These are phyloP conservation scores for Mycosphaerelloides madeirae DNA, from an alignment of 2,329 filamentous ascomycete genomes.

Conservation along the genomic window DNA sequence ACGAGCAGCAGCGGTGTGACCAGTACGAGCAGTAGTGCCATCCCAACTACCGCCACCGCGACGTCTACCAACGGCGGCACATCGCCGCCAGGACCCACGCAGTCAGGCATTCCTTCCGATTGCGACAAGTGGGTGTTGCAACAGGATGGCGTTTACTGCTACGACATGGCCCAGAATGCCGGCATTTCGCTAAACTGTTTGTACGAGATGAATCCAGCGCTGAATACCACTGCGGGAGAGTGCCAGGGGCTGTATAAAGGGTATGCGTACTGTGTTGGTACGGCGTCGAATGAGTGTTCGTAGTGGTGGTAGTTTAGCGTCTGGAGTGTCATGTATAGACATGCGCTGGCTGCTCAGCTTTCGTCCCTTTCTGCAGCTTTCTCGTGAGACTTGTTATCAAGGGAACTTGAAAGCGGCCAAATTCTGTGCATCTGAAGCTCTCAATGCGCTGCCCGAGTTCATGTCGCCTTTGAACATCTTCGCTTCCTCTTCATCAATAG, in stretches of 20 bases:
- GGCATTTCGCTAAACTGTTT: not conserved
- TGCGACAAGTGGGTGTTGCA: not conserved
- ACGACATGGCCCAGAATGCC: not conserved
- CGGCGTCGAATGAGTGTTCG: no score
- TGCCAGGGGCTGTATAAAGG: not conserved
- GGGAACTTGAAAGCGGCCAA: no score
- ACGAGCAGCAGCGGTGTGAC: no score
- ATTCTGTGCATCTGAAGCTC: not conserved
- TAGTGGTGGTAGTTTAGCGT: no score
- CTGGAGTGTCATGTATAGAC: no score
- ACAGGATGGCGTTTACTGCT: not conserved
- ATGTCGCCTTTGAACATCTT: not conserved
- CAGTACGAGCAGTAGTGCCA: no score
- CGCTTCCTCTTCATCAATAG: slow-evolving; percentile 3
- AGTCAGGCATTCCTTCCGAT: not conserved
- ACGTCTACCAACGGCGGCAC: not conserved
- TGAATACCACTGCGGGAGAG: not conserved
- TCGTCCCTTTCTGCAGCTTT: no score
- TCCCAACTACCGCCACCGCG: not conserved
- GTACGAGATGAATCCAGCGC: not conserved
- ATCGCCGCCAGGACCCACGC: not conserved
- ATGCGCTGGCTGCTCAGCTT: no score
- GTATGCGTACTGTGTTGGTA: not conserved
- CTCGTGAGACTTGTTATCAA: no score
- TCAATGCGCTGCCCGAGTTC: slow-evolving; percentile 2